Base-by-base conservation (phyloP, 371 early-diverging fungal genomes). In the Saksenaea oblongispora region DNA sequence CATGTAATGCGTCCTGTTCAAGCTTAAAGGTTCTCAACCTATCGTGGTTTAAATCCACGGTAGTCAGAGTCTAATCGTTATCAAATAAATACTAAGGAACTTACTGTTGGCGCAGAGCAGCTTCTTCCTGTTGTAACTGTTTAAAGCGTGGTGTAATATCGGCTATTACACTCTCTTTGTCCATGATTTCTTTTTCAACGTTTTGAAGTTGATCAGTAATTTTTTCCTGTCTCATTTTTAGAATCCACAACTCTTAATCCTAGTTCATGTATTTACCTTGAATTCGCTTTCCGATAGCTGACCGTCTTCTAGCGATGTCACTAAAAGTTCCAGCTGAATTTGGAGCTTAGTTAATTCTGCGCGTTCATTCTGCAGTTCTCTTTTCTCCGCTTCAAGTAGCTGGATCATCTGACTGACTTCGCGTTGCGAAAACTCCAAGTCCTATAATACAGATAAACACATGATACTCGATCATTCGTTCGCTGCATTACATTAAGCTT, bases 1-100 rank as follows among this genome's bases (percentile, higher is more conserved):
- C 86, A 68, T 89, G 84, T 7, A 97, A 84, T 11, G 73, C 71
- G 57, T 85, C 82, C 69, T 88, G 72, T 42, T 85, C 73, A 22
- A 80, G 60, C 39, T 90, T 81, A 2, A 70, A 56, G 3, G 59
- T 54, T 60, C 72, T 63, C 58, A 78, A 39, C 17, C 66, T 74
- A 64, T 5, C 31, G 22, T 11, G 13, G 13, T 44, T 39, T 2
- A 31, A 31, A 7, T 2, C 31, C 31, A 7, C 7, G 7, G 51
- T 17, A 22, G 7, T 22, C 9, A 47, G 22, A 18, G 3, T 5
- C 22, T 22, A 7, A 22, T 2, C 24, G 17, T 53, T 53, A 34
- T 22, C 22, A 42, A 34, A 14, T 31, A 34, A 47, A 18, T 34
- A 0, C 39, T 7, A 7, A 31, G 31, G n/a, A 18, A 56, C 72